A percentile compares a stretch with the other conserved stretches of the same genome.
These are phyloP conservation scores for Pichia sp. DNA, from an alignment of 1,139 yeast species.

Conservation along the genomic window DNA sequence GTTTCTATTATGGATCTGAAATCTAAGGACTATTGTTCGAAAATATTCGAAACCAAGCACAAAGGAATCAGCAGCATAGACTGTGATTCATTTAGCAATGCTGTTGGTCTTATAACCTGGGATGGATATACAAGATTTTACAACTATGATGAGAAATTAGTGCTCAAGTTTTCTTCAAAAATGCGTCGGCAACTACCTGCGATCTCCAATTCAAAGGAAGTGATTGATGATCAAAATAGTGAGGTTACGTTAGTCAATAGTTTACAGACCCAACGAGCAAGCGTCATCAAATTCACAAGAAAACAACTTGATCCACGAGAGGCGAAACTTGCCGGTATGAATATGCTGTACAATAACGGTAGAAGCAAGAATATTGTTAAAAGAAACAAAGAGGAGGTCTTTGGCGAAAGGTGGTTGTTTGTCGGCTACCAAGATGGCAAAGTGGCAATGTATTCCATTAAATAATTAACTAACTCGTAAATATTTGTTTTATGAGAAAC, in stretches of 20 bases:
- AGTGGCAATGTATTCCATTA: constrained; percentile 23
- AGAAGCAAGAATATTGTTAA: constrained; percentile 29
- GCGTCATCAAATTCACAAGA: constrained; percentile 19
- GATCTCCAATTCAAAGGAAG: constrained; percentile 19
- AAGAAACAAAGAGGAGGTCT: constrained; percentile 25
- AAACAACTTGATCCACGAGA: constrained; percentile 20
- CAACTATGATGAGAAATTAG: constrained; percentile 17
- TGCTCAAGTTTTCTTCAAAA: constrained; percentile 24
- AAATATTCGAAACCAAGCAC: constrained; percentile 23
- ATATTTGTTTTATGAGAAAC: not conserved
- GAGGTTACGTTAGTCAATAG: constrained; percentile 18
- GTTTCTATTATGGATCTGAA: constrained; percentile 16
- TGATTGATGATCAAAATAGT: constrained; percentile 9
- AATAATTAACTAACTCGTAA: not conserved
- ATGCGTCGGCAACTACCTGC: constrained; percentile 28
- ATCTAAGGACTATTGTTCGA: not conserved
- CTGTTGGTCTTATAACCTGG: constrained; percentile 32
- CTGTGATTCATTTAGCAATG: constrained; percentile 11
- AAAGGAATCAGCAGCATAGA: constrained; percentile 29
- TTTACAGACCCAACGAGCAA: constrained; percentile 22
- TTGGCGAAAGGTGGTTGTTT: constrained; percentile 26
- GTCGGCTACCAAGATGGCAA: constrained; percentile 33
- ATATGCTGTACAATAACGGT: constrained; percentile 27
- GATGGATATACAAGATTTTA: constrained; percentile 32
- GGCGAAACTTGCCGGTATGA: constrained; percentile 11